Evolutionary conservation across 345 rosid genomes (phyloP).

Genomic region (Eucalyptus pauciflora): DNA sequence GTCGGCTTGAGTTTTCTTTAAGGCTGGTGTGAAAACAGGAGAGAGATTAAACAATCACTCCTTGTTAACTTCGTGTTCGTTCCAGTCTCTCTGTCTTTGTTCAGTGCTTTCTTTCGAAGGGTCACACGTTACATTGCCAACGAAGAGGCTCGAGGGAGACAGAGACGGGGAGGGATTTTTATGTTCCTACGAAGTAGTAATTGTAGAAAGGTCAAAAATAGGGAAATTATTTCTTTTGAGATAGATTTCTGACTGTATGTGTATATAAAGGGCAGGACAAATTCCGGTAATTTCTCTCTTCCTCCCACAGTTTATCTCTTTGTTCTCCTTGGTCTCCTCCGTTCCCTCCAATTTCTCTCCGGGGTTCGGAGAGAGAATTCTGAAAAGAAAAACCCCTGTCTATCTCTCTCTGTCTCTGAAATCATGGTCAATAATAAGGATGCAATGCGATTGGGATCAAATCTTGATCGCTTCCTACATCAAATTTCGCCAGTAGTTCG

Average conservation of each 20-base stretch:
- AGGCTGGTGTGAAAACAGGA: not conserved
- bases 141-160: not conserved
- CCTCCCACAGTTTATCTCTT: constrained; percentile 1
- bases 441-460: constrained; percentile 41
- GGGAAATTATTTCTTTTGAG: constrained; percentile 7
- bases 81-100: not conserved
- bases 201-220: constrained; percentile 50
- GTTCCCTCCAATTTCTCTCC: not conserved
- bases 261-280: not conserved
- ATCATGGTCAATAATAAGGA: constrained; percentile 59
- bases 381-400: not conserved
- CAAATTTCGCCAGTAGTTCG: constrained; percentile 69
- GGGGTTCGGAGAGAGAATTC: constrained; percentile 11
- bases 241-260: not conserved
- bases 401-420: constrained; percentile 1
- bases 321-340: not conserved
- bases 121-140: not conserved
- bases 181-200: constrained; percentile 47
- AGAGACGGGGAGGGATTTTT: not conserved
- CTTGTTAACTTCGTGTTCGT: not conserved
- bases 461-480: constrained; percentile 76
- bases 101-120: not conserved
- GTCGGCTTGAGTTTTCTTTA: constrained; percentile 29
- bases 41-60: not conserved
- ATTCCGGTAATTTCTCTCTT: constrained; percentile 16